A percentile compares a stretch with the other conserved stretches of the same genome.
phyloP scores from a whole-genome alignment of 208 protist genomes.

The Zelonia costaricensis region DNA sequence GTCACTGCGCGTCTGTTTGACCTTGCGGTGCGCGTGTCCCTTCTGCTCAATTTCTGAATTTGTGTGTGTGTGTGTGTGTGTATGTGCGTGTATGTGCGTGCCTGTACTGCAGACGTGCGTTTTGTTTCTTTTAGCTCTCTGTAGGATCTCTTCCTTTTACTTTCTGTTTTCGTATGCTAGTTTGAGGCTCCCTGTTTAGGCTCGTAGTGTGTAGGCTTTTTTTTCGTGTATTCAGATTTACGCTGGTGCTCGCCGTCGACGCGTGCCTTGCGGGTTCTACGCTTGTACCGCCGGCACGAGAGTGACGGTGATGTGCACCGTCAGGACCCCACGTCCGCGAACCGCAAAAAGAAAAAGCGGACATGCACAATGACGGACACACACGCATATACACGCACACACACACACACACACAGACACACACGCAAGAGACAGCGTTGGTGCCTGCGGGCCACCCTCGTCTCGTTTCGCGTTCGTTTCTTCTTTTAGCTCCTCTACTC shows the following conservation, averaged over 20 bases:
- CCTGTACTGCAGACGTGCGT: not conserved
- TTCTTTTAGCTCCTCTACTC: no score
- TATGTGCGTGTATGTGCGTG: not conserved
- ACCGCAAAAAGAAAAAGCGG: not conserved
- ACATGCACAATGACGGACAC: not conserved
- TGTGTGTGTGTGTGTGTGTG: not conserved
- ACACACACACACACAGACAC: conserved; percentile 4
- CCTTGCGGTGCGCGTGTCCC: not conserved
- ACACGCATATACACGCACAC: not conserved
- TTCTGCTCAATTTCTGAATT: not conserved
- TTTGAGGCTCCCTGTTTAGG: no score
- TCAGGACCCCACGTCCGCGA: no score
- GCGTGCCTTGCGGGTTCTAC: no score
- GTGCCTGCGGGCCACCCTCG: conserved; percentile 12
- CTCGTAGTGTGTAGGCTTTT: no score
- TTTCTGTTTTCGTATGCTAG: no score
- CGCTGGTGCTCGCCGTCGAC: no score
- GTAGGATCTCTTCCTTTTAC: not conserved
- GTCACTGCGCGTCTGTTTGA: no score
- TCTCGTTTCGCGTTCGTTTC: no score
- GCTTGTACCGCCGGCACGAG: no score
- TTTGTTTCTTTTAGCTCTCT: not conserved
- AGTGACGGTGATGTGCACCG: no score
- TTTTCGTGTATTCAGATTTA: no score
- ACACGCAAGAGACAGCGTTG: not conserved